Base-by-base conservation (phyloP, 768 basidiomycete genomes). In the Lentinula sp. region DNA sequence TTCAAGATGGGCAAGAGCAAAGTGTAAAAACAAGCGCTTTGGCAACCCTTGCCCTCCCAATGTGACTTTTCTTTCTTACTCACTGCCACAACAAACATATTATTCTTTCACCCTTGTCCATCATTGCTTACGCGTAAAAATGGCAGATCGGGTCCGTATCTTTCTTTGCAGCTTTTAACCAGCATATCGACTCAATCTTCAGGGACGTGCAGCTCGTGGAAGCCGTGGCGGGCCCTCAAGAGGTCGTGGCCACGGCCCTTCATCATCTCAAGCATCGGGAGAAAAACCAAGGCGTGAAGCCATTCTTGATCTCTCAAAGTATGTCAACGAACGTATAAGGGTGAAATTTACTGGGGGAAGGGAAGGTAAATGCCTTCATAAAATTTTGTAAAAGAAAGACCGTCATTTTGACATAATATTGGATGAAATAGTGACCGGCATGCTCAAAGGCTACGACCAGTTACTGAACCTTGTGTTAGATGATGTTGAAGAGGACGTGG, bases 271-370 rank as follows among this genome's bases (percentile, higher is more conserved):
- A 56, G 78, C 80, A 35, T 66, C 80, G 10, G 76, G 84, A 70
- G 83, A 93, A 66, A 93, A 90, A 70, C 91, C 91, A 48, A 91
- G 90, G 72, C 84, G 92, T 46, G 96, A 98, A 73, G 92, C 93
- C 32, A 98, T 98, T 73, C 85, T 98, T 35, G 95, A 98, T 73
- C 86, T 98, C 35, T 86, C 91, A 53, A 95, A 96, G 73, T 98
- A 97, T 68, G 89, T 90, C 57, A 91, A 96, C 73, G 87, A 95
- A 73, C 83, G 86, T 63, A 92, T 99, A 70, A 78, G 93, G 60
- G 95, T 98, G 69, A 98, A 97, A 74, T 98, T 99, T 70, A 93
- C 93, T n/a, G 97, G 97, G 48, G 96, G 96, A 42, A 78, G 97
- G 43, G 95, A 99, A 84, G 95, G 95, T 92, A 23, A 48, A 48